Evolutionary conservation across 2,329 filamentous ascomycete genomes (phyloP).

Genomic region (Rhexocercosporidium sp.): DNA sequence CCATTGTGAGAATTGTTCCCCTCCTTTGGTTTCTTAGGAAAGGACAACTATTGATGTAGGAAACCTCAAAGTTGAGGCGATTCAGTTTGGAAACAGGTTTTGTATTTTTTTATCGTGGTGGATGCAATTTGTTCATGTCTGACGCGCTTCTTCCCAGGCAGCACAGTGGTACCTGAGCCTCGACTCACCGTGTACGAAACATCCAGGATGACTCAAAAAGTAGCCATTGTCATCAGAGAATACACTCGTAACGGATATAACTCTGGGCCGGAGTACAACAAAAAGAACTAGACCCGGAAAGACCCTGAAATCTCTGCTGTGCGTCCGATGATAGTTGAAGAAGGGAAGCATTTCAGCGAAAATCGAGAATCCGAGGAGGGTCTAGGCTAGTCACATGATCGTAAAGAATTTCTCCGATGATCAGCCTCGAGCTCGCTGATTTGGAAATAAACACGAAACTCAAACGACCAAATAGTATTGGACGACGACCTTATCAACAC

Average conservation of each 20-base stretch:
- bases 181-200: not conserved
- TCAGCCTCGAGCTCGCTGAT: too few relatives aligned
- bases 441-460: too few relatives aligned
- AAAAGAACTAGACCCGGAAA: not conserved
- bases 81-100: too few relatives aligned
- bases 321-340: not conserved
- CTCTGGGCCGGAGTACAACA: not conserved
- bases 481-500: too few relatives aligned
- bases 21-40: not conserved
- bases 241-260: not conserved
- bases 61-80: too few relatives aligned
- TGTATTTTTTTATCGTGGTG: not conserved
- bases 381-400: not conserved
- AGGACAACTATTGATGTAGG: too few relatives aligned
- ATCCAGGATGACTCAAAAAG: not conserved
- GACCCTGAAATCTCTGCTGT: too few relatives aligned
- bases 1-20: not conserved
- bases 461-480: too few relatives aligned
- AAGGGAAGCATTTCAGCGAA: too few relatives aligned
- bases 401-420: not conserved
- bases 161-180: not conserved
- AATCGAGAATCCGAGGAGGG: too few relatives aligned
- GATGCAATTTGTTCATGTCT: not conserved
- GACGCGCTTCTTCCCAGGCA: not conserved
- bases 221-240: not conserved